Evolutionary conservation across 768 basidiomycete species (phyloP), one percentile per base, ranked within the genome.

Genomic region (Lentinula boryana): DNA sequence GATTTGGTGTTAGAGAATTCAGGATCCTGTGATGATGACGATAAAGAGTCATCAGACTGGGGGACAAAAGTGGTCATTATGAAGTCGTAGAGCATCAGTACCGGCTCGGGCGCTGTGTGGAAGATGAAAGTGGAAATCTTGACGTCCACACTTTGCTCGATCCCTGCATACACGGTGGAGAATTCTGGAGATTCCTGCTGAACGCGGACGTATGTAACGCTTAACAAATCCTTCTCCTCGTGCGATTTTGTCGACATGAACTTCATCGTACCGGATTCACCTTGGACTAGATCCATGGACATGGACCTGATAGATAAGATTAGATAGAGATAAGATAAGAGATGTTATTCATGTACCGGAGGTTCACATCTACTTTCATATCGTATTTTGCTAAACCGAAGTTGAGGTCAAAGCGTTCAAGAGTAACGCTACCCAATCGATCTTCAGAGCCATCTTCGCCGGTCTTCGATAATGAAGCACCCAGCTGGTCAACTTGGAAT

Each of bases 31-130:
- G 5, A 15, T 27, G 51, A 21, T 15, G 58, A 15, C 16, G 51
- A 33, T n/a, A 53, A n/a, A 7, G 40, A 36, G 44, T 36, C 60
- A 54, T 63, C 55, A 36, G 69, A 60, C 62, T 78, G 65, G 8
- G 89, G 84, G 9, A 93, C 91, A 72, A 99, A 99, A 0, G 97
- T 98, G 2, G 91, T 89, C 89, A 99, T 95, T 72, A 99, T 84
- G 75, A 96, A 98, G 74, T 98, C 95, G 73, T 98, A 98, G 21
- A 98, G 73, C 1, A 89, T 81, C 40, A 99, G 76, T 46, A 98
- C 87, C 12, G 96, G 95, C 68, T 94, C 93, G 0, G 97, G 95
- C 7, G 90, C 89, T 3, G 89, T 86, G 60, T 86, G 85, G 72
- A 98, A 87, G 56, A 95, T 82, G 70, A 99, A 86, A 0, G 96